Conservation (phyloP, 2,329 filamentous ascomycete species). For the Dactylella cylindrospora region DNA sequence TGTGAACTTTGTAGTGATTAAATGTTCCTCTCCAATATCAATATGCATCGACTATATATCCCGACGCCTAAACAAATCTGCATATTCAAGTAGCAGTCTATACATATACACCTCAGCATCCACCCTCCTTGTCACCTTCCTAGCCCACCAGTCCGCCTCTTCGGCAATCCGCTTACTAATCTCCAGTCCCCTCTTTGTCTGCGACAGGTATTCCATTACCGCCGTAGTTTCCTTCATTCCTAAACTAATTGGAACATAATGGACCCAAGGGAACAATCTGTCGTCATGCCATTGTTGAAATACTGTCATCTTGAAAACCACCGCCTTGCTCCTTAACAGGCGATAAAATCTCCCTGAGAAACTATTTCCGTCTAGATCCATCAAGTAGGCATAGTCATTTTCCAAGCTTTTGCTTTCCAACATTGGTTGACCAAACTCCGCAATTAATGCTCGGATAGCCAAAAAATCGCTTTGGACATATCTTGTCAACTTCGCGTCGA, state of each 20-base stretch:
- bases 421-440: constrained; percentile 3
- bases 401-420: background rate
- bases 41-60: too few species aligned
- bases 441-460: background rate
- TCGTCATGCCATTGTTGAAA: constrained; percentile 64
- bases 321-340: constrained; percentile 56
- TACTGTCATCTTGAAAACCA: constrained; percentile 59
- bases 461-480: constrained; percentile 3
- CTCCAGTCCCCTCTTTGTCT: constrained; percentile 55
- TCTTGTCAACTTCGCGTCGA: constrained; percentile 14
- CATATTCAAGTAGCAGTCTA: constrained; percentile 62
- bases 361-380: constrained; percentile 62
- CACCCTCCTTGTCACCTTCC: constrained; percentile 59
- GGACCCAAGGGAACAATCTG: constrained; percentile 60
- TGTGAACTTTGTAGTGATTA: too few species aligned
- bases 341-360: constrained; percentile 60
- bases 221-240: constrained; percentile 59
- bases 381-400: constrained; percentile 46
- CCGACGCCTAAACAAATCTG: constrained; percentile 23
- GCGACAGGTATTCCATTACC: constrained; percentile 56
- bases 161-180: constrained; percentile 59
- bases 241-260: constrained; percentile 60
- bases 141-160: constrained; percentile 60
- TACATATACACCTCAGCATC: constrained; percentile 65
- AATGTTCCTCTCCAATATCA: too few species aligned